Evolutionary conservation across 2,329 filamentous ascomycete species (phyloP), one percentile per base, ranked within the genome.

Genomic region (Furcasterigmium sp.): DNA sequence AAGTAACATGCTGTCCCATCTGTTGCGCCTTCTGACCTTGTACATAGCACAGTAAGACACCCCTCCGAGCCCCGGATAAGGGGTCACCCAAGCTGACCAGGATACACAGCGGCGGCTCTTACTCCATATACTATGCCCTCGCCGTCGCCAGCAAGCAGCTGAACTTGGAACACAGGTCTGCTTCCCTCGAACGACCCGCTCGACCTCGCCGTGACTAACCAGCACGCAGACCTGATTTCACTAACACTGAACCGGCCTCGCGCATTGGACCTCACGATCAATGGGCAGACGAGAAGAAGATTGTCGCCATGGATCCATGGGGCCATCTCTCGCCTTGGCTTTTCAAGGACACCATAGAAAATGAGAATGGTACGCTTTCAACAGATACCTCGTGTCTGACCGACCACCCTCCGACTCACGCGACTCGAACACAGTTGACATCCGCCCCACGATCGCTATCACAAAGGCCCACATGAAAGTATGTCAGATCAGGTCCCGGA

Each of bases 231-330:
- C 78, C 77, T n/a, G 76, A 80, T 51, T 81, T 76, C 53, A 80
- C 72, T 50, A 71, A 97, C 63, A 95, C 90, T 9, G 87, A 97
- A 62, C 93, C 93, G 11, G 90, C 91, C n/a, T 87, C 82, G 18
- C 80, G 84, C 42, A 88, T 97, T 58, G 90, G 90, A 0, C 90
- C 88, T 8, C 95, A 95, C 55, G 83, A 87, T 8, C 82, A 93
- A 66, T 98, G 91, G 91, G 79, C 78, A 20, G 87, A 95, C 59
- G 80, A 78, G 56, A 89, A 88, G 64, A 97, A 96, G 72, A 97
- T 98, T 50, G 91, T 97, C 13, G 88, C 91, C 15, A 95, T 98
- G 89, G 93, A 97, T 60, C 91, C 91, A 0, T 87, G 85, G 62
- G 91, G 93, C 7, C 93, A 97, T 68, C 70, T 95, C 47, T 79